These are phyloP conservation scores for Vicia villosa DNA, from an alignment of 306 rosid species.

Conservation along the genomic window DNA sequence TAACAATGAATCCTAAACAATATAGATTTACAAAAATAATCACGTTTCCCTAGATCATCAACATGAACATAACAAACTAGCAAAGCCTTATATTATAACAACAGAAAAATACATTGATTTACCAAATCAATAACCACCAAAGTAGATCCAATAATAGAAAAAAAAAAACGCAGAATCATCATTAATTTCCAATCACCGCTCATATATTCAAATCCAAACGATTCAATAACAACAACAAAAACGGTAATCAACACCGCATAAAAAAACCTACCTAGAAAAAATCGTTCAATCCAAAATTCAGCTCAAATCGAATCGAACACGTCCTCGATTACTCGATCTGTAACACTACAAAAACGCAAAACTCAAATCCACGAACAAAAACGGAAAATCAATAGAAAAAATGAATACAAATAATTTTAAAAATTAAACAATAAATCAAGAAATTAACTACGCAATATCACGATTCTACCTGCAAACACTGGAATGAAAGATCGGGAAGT, in stretches of 20 bases:
- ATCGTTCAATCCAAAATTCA: constrained; percentile 36
- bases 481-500: constrained; percentile 25
- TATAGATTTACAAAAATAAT: constrained; percentile 10
- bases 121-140: not conserved
- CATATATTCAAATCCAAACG: constrained; percentile 29
- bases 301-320: constrained; percentile 38
- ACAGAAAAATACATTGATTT: not conserved
- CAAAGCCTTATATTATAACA: not conserved
- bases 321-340: constrained; percentile 46
- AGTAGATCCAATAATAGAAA: constrained; percentile 29
- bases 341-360: constrained; percentile 17
- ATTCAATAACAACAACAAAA: constrained; percentile 36
- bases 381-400: not conserved
- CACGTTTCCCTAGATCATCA: constrained; percentile 6
- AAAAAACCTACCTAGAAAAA: constrained; percentile 20
- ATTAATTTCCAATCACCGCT: constrained; percentile 13
- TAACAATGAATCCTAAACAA: not conserved
- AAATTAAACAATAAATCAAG: not conserved
- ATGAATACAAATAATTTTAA: not conserved
- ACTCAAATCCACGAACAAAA: not conserved
- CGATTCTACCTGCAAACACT: constrained; percentile 14
- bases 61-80: constrained; percentile 21
- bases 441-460: constrained; percentile 8
- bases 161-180: constrained; percentile 18
- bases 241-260: not conserved